Base-by-base conservation (phyloP, 352 stramenopile species). In the Phytopythium delawarense region DNA sequence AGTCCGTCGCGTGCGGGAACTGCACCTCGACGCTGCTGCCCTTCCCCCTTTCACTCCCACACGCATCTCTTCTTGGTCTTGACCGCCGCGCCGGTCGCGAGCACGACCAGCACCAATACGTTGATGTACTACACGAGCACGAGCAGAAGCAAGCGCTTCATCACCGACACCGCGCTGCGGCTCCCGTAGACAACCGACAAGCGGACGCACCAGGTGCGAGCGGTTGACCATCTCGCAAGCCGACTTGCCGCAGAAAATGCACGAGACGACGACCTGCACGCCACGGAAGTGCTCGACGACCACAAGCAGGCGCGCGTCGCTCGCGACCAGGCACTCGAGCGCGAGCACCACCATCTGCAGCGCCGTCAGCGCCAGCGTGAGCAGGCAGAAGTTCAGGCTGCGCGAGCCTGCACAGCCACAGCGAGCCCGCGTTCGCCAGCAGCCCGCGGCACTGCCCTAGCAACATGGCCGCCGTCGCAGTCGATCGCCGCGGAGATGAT, bases 1-100 rank as follows among this genome's bases (percentile, higher is more conserved):
- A 77, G 15, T 92, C 83, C n/a, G 81, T 81, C 46, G 90, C 79
- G 50, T 89, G 78, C 25, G 81, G 79, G 72, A 89, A 89, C 64
- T 91, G 81, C 64, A 91, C 81, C 48, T 89, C 78, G 32, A 91
- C 81, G 69, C 76, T 86, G 57, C 13, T 45, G n/a, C 34, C 28
- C 49, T 37, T 37, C 25, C 25, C 2, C 25, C 25, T 28, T 28
- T 28, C 25, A 28, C 25, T 28, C 37, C 7, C 28, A 48, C 12
- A 34, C 57, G 28, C 42, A 88, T 77, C 73, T 87, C 68, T 89
- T 87, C 67, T 77, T 81, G 57, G 34, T 20, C 61, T 73, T 69
- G 52, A 65, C 64, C 0, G 37, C 61, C 61, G 60, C 51, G n/a
- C 57, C 48, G 42, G 63, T 44, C 28, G 61, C 44, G 61, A 84